Conservation (phyloP, 2,329 filamentous ascomycete genomes). For the Ascochyta lentis region DNA sequence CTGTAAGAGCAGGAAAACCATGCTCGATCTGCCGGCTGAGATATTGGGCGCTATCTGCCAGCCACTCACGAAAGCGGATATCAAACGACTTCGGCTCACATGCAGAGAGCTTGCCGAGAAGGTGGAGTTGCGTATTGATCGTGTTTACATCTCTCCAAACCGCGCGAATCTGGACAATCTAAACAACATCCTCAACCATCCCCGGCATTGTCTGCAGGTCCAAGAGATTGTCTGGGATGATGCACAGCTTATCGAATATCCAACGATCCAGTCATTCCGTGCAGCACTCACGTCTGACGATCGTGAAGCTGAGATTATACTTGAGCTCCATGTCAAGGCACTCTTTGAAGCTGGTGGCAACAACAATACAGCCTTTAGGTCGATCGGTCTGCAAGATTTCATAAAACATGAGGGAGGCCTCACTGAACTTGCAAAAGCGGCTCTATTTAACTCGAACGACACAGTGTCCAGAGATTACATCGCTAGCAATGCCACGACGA, state of each 20-base stretch:
- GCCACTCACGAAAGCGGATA: slow-evolving; percentile 25
- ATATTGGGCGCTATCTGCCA: slow-evolving; percentile 25
- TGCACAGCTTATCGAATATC: slow-evolving; percentile 33
- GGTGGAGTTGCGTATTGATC: slow-evolving; percentile 39
- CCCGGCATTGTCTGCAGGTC: slow-evolving; percentile 39
- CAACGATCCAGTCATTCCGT: slow-evolving; percentile 19
- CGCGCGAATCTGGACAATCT: slow-evolving; percentile 49
- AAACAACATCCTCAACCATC: slow-evolving; percentile 47
- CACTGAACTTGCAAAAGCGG: slow-evolving; percentile 25
- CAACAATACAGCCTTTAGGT: slow-evolving; percentile 2
- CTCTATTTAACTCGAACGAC: slow-evolving; percentile 23
- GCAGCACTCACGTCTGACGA: neutral
- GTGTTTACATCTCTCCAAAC: slow-evolving; percentile 53
- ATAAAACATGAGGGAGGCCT: slow-evolving; percentile 1
- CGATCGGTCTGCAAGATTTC: slow-evolving; percentile 2
- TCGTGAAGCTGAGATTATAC: neutral
- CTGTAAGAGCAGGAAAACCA: slow-evolving; percentile 24
- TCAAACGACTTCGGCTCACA: slow-evolving; percentile 31
- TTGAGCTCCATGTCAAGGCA: slow-evolving; percentile 5
- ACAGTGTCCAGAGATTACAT: slow-evolving; percentile 22
- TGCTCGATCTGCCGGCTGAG: slow-evolving; percentile 31
- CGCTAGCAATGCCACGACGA: slow-evolving; percentile 17
- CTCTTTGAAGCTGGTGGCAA: neutral
- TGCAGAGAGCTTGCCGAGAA: slow-evolving; percentile 22
- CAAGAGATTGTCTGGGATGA: slow-evolving; percentile 54